Evolutionary conservation across 192 early-diverging fungal genomes (phyloP).

Genomic region (Backusella circina): DNA sequence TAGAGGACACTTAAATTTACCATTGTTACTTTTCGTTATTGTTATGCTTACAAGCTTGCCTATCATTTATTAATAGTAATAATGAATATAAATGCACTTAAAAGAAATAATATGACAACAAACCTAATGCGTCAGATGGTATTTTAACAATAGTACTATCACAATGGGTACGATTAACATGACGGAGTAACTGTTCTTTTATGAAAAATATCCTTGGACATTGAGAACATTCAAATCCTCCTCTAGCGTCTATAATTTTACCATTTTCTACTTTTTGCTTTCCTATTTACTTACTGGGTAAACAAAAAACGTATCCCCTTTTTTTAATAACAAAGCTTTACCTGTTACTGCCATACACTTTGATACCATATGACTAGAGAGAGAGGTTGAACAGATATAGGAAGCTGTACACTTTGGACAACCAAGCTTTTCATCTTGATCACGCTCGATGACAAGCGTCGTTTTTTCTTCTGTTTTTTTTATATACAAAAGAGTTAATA

Average conservation of each 20-base stretch:
- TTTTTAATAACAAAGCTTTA: not conserved
- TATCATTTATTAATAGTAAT: no score
- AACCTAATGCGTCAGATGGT: not conserved
- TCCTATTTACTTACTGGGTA: not conserved
- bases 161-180: not conserved
- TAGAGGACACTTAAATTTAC: not conserved
- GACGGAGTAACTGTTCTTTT: not conserved
- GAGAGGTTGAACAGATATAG: not conserved
- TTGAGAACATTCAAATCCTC: not conserved
- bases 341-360: not conserved
- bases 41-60: not conserved
- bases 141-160: not conserved
- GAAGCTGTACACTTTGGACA: not conserved
- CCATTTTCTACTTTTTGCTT: not conserved
- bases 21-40: not conserved
- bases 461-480: not conserved
- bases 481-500: not conserved
- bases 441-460: not conserved
- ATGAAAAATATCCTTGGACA: not conserved
- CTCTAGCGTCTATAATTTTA: not conserved
- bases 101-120: not conserved
- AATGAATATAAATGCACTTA: not conserved
- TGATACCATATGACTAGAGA: not conserved
- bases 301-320: not conserved
- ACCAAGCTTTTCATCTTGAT: not conserved